Percentiles rank a stretch among this genome's conserved stretches.
phyloP scores from a whole-genome alignment of 139 green algal genomes.

The Chlamydomonas urium region DNA sequence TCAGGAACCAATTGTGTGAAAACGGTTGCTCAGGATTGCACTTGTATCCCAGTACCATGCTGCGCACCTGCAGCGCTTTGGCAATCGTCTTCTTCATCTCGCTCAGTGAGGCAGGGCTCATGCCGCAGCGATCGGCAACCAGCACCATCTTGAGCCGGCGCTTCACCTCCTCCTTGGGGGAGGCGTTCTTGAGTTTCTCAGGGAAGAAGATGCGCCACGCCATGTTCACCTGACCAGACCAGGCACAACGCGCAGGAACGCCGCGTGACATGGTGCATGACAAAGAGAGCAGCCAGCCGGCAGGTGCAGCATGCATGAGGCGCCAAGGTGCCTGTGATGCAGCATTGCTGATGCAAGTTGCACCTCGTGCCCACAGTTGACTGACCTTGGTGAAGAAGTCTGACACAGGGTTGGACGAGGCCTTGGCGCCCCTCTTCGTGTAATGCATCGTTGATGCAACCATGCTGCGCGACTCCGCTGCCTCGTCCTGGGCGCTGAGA shows the following conservation, averaged over 20 bases:
- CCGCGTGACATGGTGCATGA: background rate
- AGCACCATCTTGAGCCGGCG: slow-evolving; percentile 31
- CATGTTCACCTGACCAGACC: slow-evolving; percentile 10
- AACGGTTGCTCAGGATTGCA: background rate
- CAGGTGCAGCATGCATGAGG: background rate
- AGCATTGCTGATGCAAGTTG: background rate
- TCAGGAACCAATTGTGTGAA: background rate
- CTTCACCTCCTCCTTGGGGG: slow-evolving; percentile 19
- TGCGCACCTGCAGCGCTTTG: background rate
- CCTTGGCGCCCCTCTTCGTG: background rate
- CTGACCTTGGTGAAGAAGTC: slow-evolving; percentile 9
- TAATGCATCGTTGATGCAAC: background rate
- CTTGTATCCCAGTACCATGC: background rate
- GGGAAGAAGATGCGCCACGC: slow-evolving; percentile 60
- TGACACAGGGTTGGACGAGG: background rate
- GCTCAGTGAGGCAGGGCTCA: slow-evolving; percentile 56
- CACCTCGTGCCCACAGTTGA: background rate
- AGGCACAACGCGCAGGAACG: background rate
- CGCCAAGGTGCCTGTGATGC: background rate
- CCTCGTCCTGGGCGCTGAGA: no score
- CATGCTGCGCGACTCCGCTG: no score
- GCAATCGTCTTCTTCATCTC: slow-evolving; percentile 82
- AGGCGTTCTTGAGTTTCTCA: slow-evolving; percentile 5
- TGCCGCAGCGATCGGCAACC: slow-evolving; percentile 68
- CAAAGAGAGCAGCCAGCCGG: background rate